Evolutionary conservation across 257 asterid genomes (phyloP), one percentile per base, ranked within the genome.

Genomic region (Solanum megistacrolobum): DNA sequence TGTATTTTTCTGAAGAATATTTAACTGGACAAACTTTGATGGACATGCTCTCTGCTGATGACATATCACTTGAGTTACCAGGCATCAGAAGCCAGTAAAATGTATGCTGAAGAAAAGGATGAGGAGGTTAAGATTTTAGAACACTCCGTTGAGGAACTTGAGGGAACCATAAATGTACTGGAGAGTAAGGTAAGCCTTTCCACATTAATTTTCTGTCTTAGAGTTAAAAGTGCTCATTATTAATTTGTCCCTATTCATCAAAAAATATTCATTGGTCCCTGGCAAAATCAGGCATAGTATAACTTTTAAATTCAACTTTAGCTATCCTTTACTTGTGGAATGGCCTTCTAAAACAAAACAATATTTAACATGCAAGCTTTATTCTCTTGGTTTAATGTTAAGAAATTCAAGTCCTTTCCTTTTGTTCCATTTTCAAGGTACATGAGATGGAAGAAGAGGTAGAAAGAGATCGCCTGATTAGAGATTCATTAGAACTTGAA

Each of bases 71-170:
- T 90, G 46, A 60, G 34, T 88, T 72, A 90, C 29, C 89, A 96
- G 99, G 98, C 92, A 87, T 93, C 97, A 76, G 96, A 93, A 91
- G 92, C 92, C 69, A 92, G 94, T 91, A 96, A 93, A 92, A 41
- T 92, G 86, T 93, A 93, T 87, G 99, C 99, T 73, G 98, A 94
- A 91, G 93, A 93, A 87, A 96, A 96, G 93, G 98, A 96, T 91
- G 99, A 93, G 92, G 99, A 96, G 93, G 98, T 96, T 75, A 93
- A 90, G 92, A 94, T 96, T 91, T 91, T 96, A 88, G 98, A 95
- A 86, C 93, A 71, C 73, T 96, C 98, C 7, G 93, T 96, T 39
- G 96, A 95, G 94, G 99, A 95, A 94, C 99, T 96, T 81, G 99
- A 96, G 89, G 86, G 94, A 91, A 96, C 99, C 89, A 91, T 96